phyloP scores from a whole-genome alignment of 495 filamentous ascomycete species.

The Poronia punctata region DNA sequence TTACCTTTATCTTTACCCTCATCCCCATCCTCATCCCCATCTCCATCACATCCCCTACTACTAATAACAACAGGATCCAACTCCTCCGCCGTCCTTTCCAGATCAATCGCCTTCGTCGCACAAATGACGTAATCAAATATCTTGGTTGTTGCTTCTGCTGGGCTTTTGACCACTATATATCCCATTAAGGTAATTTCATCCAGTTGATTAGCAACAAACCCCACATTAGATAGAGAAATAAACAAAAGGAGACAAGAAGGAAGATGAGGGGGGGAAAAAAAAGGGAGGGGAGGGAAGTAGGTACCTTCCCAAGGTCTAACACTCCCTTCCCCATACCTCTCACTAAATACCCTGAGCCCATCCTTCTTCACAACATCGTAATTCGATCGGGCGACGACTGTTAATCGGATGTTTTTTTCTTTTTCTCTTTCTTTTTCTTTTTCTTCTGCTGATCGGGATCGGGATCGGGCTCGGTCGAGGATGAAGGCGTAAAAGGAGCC shows the following conservation, averaged over 20 bases:
- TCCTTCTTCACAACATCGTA: conserved; percentile 40
- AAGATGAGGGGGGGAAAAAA: background rate
- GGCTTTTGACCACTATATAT: conserved; percentile 33
- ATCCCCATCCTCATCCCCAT: no score
- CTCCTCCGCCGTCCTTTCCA: conserved; percentile 24
- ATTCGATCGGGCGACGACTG: conserved; percentile 47
- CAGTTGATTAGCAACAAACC: no score
- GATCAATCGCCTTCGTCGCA: conserved; percentile 46
- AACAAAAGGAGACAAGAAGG: no score
- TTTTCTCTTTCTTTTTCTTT: no score
- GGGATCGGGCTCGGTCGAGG: conserved; percentile 30
- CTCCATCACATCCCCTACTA: no score
- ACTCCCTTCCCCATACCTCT: conserved; percentile 40
- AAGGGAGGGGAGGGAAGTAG: background rate
- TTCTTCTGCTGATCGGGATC: no score
- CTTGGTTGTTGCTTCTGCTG: conserved; percentile 28
- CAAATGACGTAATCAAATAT: conserved; percentile 44
- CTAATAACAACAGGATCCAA: conserved; percentile 35
- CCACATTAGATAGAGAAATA: no score
- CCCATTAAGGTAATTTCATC: background rate
- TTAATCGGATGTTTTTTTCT: conserved; percentile 39
- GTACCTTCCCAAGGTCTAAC: conserved; percentile 36
- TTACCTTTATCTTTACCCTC: no score
- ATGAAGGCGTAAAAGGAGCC: conserved; percentile 28
- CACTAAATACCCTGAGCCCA: conserved; percentile 40